Conservation (phyloP, 495 filamentous ascomycete species). For the Poronia punctata region DNA sequence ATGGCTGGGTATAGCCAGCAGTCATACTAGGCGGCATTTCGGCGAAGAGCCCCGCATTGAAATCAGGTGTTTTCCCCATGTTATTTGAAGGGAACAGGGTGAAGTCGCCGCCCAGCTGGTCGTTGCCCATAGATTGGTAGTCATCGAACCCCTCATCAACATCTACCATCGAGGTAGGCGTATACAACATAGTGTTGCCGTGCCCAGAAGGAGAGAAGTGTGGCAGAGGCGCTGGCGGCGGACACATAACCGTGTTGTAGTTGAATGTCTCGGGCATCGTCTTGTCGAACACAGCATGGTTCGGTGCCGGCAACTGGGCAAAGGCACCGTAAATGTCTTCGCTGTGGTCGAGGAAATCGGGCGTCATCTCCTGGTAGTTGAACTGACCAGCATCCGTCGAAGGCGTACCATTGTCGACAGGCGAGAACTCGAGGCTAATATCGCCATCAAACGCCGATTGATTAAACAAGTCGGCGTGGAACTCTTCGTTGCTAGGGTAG, state of each 20-base stretch:
- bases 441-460: slow-evolving; percentile 31
- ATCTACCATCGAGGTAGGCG: slow-evolving; percentile 45
- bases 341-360: slow-evolving; percentile 39
- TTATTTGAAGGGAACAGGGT: slow-evolving; percentile 33
- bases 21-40: slow-evolving; percentile 29
- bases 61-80: slow-evolving; percentile 19
- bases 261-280: slow-evolving; percentile 29
- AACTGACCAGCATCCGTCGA: slow-evolving; percentile 42
- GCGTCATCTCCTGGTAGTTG: slow-evolving; percentile 39
- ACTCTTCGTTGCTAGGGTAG: slow-evolving; percentile 31
- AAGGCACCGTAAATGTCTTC: slow-evolving; percentile 52
- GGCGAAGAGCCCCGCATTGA: slow-evolving; percentile 29
- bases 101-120: slow-evolving; percentile 38
- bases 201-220: slow-evolving; percentile 59
- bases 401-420: slow-evolving; percentile 39
- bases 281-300: slow-evolving; percentile 33
- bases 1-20: slow-evolving; percentile 33
- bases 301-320: slow-evolving; percentile 34
- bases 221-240: slow-evolving; percentile 31
- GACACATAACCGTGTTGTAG: slow-evolving; percentile 26
- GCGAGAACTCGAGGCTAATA: slow-evolving; percentile 43
- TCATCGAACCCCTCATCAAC: slow-evolving; percentile 47
- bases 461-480: slow-evolving; percentile 23
- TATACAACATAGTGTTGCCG: slow-evolving; percentile 57
- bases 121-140: slow-evolving; percentile 22